phyloP scores from a whole-genome alignment of 1,139 yeast genomes.

The Nakaseomyces bracarensis region DNA sequence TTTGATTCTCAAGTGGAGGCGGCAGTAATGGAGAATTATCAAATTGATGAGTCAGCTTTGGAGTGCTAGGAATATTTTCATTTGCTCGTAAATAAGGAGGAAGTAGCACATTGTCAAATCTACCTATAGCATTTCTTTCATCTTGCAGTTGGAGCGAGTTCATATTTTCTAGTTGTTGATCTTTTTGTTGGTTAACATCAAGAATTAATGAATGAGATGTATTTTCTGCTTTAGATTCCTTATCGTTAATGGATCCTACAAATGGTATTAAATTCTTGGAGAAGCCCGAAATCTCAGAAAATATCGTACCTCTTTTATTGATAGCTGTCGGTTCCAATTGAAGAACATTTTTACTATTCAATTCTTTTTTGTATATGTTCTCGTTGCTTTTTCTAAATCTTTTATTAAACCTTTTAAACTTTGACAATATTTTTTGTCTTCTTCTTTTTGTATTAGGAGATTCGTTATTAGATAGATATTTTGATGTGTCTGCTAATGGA shows the following conservation, averaged over 20 bases:
- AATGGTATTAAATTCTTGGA: constrained; percentile 1
- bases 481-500: not conserved
- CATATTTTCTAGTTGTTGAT: not conserved
- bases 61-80: constrained; percentile 3
- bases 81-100: constrained; percentile 26
- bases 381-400: not conserved
- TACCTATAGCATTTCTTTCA: constrained; percentile 26
- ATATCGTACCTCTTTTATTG: constrained; percentile 1
- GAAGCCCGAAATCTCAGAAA: constrained; percentile 1
- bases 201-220: constrained; percentile 10
- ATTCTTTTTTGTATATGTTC: not conserved
- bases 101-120: constrained; percentile 26
- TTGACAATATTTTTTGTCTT: not conserved
- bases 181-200: not conserved
- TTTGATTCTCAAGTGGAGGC: not conserved
- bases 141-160: constrained; percentile 17
- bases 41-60: not conserved
- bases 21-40: constrained; percentile 4
- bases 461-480: not conserved
- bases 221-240: constrained; percentile 9
- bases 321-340: not conserved
- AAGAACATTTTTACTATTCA: not conserved
- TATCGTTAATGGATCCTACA: not conserved
- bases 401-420: not conserved
- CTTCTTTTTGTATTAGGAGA: constrained; percentile 3